phyloP scores from a whole-genome alignment of 495 filamentous ascomycete species.

The Penicillium subrubescens region DNA sequence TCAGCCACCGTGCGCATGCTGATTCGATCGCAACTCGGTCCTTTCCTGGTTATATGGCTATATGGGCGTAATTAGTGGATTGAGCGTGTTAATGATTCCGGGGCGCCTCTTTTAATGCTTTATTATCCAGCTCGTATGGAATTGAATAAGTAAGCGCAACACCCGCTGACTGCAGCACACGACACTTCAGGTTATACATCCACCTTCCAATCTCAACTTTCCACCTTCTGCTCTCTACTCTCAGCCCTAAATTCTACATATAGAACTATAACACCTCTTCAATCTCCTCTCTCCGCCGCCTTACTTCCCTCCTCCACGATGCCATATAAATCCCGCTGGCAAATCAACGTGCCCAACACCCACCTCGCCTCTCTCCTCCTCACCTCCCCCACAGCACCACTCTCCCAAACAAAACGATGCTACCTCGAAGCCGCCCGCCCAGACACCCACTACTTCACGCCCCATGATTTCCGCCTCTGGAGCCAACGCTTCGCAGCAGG shows the following conservation, averaged over 20 bases:
- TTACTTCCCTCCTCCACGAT: constrained; percentile 36
- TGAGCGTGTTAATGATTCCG: neutral
- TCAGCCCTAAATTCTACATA: neutral
- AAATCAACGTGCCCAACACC: constrained; percentile 47
- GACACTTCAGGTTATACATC: neutral
- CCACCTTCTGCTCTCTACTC: neutral
- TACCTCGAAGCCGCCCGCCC: constrained; percentile 60
- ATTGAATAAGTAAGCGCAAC: neutral
- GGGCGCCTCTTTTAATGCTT: neutral
- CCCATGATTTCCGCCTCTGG: constrained; percentile 65
- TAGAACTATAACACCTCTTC: neutral
- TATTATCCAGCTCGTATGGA: neutral
- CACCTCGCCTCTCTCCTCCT: constrained; percentile 55
- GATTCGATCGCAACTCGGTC: constrained; percentile 5
- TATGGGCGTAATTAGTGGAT: neutral
- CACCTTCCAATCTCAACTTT: neutral
- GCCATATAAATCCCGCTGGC: constrained; percentile 56
- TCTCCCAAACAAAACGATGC: constrained; percentile 44
- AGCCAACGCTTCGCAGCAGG: constrained; percentile 73
- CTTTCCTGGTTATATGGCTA: constrained; percentile 5
- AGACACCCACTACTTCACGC: constrained; percentile 57
- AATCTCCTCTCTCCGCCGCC: neutral
- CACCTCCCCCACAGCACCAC: constrained; percentile 45
- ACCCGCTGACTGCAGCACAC: neutral
- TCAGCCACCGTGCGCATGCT: neutral